Percentiles rank a stretch among this genome's conserved stretches.
Evolutionary conservation across 306 rosid species (phyloP).

Genomic region (Arachis stenosperma): DNA sequence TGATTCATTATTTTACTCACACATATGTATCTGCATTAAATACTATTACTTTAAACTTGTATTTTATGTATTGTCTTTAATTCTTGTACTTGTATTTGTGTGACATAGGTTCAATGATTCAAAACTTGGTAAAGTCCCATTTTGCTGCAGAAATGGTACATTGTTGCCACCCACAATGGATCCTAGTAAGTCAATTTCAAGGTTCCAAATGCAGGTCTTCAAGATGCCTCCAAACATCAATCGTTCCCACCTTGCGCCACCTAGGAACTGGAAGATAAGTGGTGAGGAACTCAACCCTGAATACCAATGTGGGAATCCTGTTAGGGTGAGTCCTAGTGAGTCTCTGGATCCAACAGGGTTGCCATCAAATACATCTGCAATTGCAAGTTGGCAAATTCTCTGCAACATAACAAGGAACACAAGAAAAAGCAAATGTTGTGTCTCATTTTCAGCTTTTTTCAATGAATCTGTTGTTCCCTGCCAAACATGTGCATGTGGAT

Average conservation of each 20-base stretch:
- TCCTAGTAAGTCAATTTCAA: slow-evolving; percentile 64
- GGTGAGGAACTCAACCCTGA: slow-evolving; percentile 75
- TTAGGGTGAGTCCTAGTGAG: slow-evolving; percentile 71
- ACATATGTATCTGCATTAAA: too few relatives aligned
- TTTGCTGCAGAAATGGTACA: slow-evolving; percentile 92
- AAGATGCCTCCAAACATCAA: slow-evolving; percentile 87
- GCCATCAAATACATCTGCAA: slow-evolving; percentile 61
- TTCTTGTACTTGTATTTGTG: too few relatives aligned
- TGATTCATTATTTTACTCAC: too few relatives aligned
- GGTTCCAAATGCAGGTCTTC: slow-evolving; percentile 79
- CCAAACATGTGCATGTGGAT: slow-evolving; percentile 93
- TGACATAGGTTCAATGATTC: slow-evolving; percentile 55
- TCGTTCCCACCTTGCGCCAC: slow-evolving; percentile 70
- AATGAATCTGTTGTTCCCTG: slow-evolving; percentile 88
- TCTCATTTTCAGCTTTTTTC: slow-evolving; percentile 87
- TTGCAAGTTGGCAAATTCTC: slow-evolving; percentile 92
- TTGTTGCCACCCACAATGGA: slow-evolving; percentile 81
- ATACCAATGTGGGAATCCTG: slow-evolving; percentile 73
- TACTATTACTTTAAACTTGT: too few relatives aligned
- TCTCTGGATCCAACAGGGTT: slow-evolving; percentile 61
- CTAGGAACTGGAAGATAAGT: slow-evolving; percentile 74
- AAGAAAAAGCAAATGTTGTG: slow-evolving; percentile 73
- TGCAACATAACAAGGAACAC: slow-evolving; percentile 73
- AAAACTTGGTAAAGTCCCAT: slow-evolving; percentile 66
- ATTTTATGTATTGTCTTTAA: too few relatives aligned